phyloP scores from a whole-genome alignment of 2,329 filamentous ascomycete species.

The Gyromitra esculenta region DNA sequence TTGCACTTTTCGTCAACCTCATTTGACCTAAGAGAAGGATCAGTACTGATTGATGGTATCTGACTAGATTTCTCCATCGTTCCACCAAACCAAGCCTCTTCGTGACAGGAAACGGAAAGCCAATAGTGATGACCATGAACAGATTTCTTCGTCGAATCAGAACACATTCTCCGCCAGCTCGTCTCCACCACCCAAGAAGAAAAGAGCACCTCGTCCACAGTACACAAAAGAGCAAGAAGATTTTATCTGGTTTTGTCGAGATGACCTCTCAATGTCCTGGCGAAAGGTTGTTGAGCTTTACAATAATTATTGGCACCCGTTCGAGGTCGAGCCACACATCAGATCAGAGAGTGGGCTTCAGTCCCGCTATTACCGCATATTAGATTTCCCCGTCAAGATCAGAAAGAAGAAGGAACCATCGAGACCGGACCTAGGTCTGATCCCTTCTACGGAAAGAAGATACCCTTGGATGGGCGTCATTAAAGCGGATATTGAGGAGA shows the following conservation, averaged over 20 bases:
- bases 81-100: background rate
- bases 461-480: constrained; percentile 54
- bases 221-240: constrained; percentile 55
- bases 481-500: constrained; percentile 29
- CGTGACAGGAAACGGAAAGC: constrained; percentile 22
- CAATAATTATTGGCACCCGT: constrained; percentile 52
- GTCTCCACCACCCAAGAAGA: constrained; percentile 32
- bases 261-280: constrained; percentile 55
- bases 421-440: constrained; percentile 53
- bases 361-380: constrained; percentile 53
- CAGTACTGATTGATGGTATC: constrained; percentile 16
- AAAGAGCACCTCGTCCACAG: constrained; percentile 48
- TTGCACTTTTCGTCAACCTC: background rate
- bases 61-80: background rate
- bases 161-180: background rate
- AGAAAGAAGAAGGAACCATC: constrained; percentile 53
- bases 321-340: constrained; percentile 47
- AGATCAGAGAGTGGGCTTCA: constrained; percentile 52
- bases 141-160: background rate
- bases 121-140: background rate
- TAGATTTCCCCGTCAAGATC: constrained; percentile 52
- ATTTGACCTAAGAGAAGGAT: background rate
- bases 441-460: constrained; percentile 47
- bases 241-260: constrained; percentile 54
- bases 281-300: constrained; percentile 49